These are phyloP conservation scores for Onygenales sp. DNA, from an alignment of 2,329 filamentous ascomycete genomes.

Conservation along the genomic window DNA sequence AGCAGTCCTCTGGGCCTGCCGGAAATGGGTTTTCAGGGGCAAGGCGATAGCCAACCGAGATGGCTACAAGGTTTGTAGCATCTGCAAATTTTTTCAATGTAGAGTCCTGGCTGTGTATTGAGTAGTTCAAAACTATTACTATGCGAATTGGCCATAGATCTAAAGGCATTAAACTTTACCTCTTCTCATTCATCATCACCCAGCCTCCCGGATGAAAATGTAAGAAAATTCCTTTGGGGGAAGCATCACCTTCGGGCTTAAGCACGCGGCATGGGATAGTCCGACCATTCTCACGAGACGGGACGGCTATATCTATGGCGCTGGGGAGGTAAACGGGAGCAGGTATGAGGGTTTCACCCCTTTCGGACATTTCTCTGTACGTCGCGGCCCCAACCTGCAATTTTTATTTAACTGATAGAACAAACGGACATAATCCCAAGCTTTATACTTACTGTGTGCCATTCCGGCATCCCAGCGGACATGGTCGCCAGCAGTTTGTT, in stretches of 20 bases:
- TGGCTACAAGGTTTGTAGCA: slow-evolving; percentile 36
- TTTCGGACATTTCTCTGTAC: slow-evolving; percentile 46
- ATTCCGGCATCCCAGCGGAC: not conserved
- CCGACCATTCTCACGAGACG: slow-evolving; percentile 43
- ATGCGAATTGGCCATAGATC: not conserved
- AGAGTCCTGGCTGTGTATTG: slow-evolving; percentile 32
- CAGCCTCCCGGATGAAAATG: slow-evolving; percentile 48
- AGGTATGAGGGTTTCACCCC: slow-evolving; percentile 44
- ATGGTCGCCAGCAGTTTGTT: slow-evolving; percentile 1
- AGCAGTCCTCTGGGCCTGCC: slow-evolving; percentile 45
- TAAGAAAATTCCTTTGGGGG: slow-evolving; percentile 38
- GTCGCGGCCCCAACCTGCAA: slow-evolving; percentile 35
- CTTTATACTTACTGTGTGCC: slow-evolving; percentile 6
- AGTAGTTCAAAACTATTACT: not conserved
- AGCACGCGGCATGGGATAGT: slow-evolving; percentile 45
- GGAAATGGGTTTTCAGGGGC: slow-evolving; percentile 53
- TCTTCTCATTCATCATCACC: slow-evolving; percentile 22
- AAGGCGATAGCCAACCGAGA: slow-evolving; percentile 51
- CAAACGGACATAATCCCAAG: not conserved
- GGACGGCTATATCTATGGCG: slow-evolving; percentile 40
- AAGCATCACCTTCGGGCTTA: slow-evolving; percentile 36
- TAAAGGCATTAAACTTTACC: slow-evolving; percentile 16
- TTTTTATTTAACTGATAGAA: not conserved
- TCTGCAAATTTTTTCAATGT: slow-evolving; percentile 44
- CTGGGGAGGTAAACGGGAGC: slow-evolving; percentile 36